A percentile compares a stretch with the other conserved stretches of the same genome.
Conservation (phyloP, 2,329 filamentous ascomycete genomes). For the Fusarium scirpi region DNA sequence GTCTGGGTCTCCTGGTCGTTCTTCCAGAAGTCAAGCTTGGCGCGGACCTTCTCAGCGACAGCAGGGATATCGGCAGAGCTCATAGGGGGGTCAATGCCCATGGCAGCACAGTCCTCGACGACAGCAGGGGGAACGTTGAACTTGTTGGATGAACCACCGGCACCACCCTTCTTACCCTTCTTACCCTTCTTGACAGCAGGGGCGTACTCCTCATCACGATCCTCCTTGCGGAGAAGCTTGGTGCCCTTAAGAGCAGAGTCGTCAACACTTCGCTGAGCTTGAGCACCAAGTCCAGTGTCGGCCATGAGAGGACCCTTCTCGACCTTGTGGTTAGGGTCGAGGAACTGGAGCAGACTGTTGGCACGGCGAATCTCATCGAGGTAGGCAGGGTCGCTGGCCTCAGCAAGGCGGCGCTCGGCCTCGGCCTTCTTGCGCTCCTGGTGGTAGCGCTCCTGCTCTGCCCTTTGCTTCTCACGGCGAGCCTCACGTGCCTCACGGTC, state of each 20-base stretch:
- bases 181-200: conserved; percentile 87
- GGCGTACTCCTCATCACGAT: conserved; percentile 88
- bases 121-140: conserved; percentile 92
- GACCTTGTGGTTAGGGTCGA: conserved; percentile 78
- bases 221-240: conserved; percentile 85
- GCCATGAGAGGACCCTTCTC: conserved; percentile 75
- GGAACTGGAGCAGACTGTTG: conserved; percentile 88
- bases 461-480: conserved; percentile 80
- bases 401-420: conserved; percentile 80
- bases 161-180: conserved; percentile 76
- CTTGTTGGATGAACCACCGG: conserved; percentile 62
- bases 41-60: conserved; percentile 88
- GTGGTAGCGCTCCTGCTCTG: conserved; percentile 80
- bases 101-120: conserved; percentile 87
- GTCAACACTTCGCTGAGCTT: conserved; percentile 86
- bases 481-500: conserved; percentile 86
- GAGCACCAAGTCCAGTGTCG: conserved; percentile 80
- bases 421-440: conserved; percentile 81
- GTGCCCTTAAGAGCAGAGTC: conserved; percentile 87
- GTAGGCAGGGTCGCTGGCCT: conserved; percentile 88
- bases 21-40: conserved; percentile 93
- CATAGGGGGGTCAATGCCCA: conserved; percentile 90
- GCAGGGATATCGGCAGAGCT: conserved; percentile 83
- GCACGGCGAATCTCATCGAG: conserved; percentile 91
- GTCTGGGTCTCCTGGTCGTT: conserved; percentile 90